These are phyloP conservation scores for Cryphonectria japonica DNA, from an alignment of 2,329 filamentous ascomycete species.

Conservation along the genomic window DNA sequence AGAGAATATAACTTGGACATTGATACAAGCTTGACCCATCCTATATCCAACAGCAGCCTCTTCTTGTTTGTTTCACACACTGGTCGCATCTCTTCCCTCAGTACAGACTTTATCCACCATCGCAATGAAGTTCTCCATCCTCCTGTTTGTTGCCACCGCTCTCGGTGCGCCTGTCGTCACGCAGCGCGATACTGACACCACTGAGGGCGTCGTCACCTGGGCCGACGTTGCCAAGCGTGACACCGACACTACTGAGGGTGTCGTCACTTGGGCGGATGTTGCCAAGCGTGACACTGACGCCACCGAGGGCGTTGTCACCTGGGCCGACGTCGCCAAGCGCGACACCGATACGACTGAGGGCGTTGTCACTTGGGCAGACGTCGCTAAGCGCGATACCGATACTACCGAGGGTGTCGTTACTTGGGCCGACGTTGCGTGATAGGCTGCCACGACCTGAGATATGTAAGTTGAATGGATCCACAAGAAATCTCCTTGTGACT, in stretches of 20 bases:
- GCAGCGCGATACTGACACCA: not conserved
- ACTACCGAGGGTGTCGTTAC: too few relatives aligned
- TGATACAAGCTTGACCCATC: not conserved
- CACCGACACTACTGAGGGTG: not conserved
- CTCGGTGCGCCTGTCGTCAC: not conserved
- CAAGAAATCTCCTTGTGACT: too few relatives aligned
- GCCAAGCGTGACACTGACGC: not conserved
- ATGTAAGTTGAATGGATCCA: too few relatives aligned
- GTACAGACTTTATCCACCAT: not conserved
- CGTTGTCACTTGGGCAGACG: too few relatives aligned
- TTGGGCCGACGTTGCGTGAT: too few relatives aligned
- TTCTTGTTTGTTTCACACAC: not conserved
- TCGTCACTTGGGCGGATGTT: not conserved
- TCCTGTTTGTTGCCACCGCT: not conserved
- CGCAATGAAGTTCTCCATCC: not conserved
- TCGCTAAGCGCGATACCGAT: too few relatives aligned
- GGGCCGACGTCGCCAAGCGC: not conserved
- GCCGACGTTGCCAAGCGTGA: not conserved
- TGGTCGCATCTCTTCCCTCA: not conserved
- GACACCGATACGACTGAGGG: too few relatives aligned
- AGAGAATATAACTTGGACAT: not conserved
- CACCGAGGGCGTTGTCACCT: not conserved
- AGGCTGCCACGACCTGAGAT: too few relatives aligned
- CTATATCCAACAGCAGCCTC: not conserved
- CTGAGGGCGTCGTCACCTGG: not conserved